phyloP scores from a whole-genome alignment of 1,284 basidiomycete species.

The Rhizoctonia solani region DNA sequence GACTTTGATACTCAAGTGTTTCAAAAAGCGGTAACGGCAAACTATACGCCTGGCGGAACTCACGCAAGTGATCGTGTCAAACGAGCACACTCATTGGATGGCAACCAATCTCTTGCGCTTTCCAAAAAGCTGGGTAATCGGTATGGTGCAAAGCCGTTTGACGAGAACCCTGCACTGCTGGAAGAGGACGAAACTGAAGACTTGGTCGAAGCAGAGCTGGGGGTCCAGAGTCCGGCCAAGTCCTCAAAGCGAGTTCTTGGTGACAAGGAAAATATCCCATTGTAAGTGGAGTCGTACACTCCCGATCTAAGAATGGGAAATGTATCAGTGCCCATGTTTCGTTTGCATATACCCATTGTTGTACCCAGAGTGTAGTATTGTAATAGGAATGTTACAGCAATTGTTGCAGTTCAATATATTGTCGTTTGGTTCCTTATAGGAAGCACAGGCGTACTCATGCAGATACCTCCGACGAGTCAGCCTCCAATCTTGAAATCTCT shows the following conservation, averaged over 20 bases:
- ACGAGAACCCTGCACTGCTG: slow-evolving; percentile 1
- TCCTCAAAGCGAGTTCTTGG: background rate
- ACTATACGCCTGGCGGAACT: slow-evolving; percentile 17
- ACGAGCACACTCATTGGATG: slow-evolving; percentile 23
- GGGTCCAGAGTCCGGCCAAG: slow-evolving; percentile 5
- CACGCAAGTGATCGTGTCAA: background rate
- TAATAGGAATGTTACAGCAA: too few species aligned
- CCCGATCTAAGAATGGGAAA: background rate
- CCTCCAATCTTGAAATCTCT: slow-evolving; percentile 11
- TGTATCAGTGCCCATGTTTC: too few species aligned
- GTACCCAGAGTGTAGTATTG: too few species aligned
- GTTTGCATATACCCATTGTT: too few species aligned
- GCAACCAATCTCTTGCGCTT: slow-evolving; percentile 13
- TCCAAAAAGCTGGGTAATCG: slow-evolving; percentile 4
- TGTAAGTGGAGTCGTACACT: background rate
- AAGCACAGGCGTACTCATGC: too few species aligned
- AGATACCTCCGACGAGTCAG: too few species aligned
- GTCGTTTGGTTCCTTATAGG: too few species aligned
- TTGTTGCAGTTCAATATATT: too few species aligned
- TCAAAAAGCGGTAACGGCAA: slow-evolving; percentile 8
- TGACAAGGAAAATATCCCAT: slow-evolving; percentile 24
- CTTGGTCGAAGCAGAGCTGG: slow-evolving; percentile 7
- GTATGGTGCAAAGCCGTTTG: background rate
- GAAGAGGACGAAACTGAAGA: slow-evolving; percentile 32
- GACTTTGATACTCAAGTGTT: slow-evolving; percentile 61